Evolutionary conservation across 208 protist genomes (phyloP), one percentile per base, ranked within the genome.

Genomic region (Acanthamoeba castellanii): DNA sequence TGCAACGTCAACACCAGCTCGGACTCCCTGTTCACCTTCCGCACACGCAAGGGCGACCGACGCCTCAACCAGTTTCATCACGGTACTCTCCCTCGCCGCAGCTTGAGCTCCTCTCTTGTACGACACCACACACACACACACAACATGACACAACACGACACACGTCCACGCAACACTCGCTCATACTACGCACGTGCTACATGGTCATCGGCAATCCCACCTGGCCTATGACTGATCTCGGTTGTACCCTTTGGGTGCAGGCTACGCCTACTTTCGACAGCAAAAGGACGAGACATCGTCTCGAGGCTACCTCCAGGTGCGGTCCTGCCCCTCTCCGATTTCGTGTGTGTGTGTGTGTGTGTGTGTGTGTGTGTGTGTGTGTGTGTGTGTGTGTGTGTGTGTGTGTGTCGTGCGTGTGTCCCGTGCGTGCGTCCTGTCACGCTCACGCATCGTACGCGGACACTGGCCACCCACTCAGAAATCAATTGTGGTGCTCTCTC

Each of bases 181-280:
- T 3, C 42, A 47, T 8, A 47, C 42, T 47, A 47, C 42, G 42
- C 42, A 11, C 42, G 6, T 8, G 42, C 42, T 47, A 47, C 42
- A 9, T 8, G 4, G 0, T 14, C 45, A 6, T 25, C 25, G 18
- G 25, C 13, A 22, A 59, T 59, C 11, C 61, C n/a, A 25, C 13
- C 27, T 70, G n/a, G 20, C 20, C n/a, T 68, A 68, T 68, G 27
- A 68, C 27, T 68, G 16, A 68, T 68, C 61, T 27, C 37, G 37
- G 27, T 68, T n/a, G 27, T 1, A 68, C 27, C 27, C 1, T 5
- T 72, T 72, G 64, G 20, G 42, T 52, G 42, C 25, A 88, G 85
- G 85, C 85, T 92, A 92, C 27, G 85, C 64, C 13, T 92, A 76
- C 61, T 92, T 92, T 20, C 55, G 85, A 0, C 85, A 92, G 42